phyloP scores from a whole-genome alignment of 169 alveolate genomes.

The Plasmodium cynomolgi region DNA sequence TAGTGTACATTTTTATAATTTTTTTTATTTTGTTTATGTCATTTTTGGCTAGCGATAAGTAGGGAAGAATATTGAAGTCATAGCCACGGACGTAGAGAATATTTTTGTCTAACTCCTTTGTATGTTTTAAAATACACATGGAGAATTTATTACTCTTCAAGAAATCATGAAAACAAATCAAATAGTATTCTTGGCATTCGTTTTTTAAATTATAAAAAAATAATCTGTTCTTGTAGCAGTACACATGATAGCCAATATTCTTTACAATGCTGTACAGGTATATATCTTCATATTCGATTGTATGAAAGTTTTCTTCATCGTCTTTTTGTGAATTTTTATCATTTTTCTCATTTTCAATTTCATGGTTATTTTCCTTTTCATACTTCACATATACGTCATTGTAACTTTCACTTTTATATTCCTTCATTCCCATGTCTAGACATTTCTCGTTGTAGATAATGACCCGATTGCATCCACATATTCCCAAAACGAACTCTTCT shows the following conservation, averaged over 20 bases:
- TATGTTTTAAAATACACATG: conserved; percentile 55
- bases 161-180: conserved; percentile 71
- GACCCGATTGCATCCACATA: conserved; percentile 52
- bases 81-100: conserved; percentile 70
- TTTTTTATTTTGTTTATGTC: conserved; percentile 50
- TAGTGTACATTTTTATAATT: conserved; percentile 43
- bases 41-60: conserved; percentile 43
- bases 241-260: conserved; percentile 17
- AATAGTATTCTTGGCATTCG: conserved; percentile 22
- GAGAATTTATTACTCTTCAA: conserved; percentile 57
- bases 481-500: conserved; percentile 68
- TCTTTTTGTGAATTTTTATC: neutral
- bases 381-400: neutral
- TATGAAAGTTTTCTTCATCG: conserved; percentile 30
- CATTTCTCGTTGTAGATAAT: conserved; percentile 64
- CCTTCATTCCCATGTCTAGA: conserved; percentile 2
- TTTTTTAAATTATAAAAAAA: conserved; percentile 66
- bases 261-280: conserved; percentile 37
- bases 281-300: conserved; percentile 71
- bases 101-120: conserved; percentile 29
- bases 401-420: conserved; percentile 22
- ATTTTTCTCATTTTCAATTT: neutral
- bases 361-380: conserved; percentile 6
- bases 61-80: conserved; percentile 57
- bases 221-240: conserved; percentile 35